Evolutionary conservation across 1,284 basidiomycete species (phyloP).

Genomic region (Marasmius tenuissimus): DNA sequence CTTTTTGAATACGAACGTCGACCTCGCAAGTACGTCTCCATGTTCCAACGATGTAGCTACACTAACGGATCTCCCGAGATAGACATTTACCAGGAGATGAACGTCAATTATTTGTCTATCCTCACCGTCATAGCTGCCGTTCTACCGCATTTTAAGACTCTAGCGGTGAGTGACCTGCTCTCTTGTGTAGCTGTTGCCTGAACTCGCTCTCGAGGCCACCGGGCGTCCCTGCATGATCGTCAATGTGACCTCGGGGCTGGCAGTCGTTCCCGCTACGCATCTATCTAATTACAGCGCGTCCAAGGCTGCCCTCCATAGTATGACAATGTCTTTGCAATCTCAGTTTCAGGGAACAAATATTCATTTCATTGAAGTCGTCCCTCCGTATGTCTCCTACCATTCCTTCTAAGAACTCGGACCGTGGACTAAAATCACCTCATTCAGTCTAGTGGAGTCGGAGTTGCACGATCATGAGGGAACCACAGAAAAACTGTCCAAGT

Average conservation of each 20-base stretch:
- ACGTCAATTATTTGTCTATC: slow-evolving; percentile 58
- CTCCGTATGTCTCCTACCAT: slow-evolving; percentile 48
- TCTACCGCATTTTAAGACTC: slow-evolving; percentile 56
- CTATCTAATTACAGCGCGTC: slow-evolving; percentile 57
- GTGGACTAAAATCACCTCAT: background rate
- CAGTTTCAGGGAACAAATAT: slow-evolving; percentile 53
- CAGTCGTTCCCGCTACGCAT: slow-evolving; percentile 40
- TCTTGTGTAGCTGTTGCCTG: slow-evolving; percentile 17
- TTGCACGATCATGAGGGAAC: slow-evolving; percentile 61
- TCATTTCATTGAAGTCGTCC: slow-evolving; percentile 58
- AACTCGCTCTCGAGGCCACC: slow-evolving; percentile 27
- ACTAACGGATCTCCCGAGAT: background rate
- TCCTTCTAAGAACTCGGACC: background rate
- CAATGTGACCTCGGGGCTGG: slow-evolving; percentile 54
- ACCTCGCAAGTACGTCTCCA: slow-evolving; percentile 41
- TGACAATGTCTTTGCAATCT: slow-evolving; percentile 46
- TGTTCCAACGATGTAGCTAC: background rate
- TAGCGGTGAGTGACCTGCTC: slow-evolving; percentile 38
- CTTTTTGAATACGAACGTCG: slow-evolving; percentile 47
- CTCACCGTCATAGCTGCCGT: slow-evolving; percentile 49
- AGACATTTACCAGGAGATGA: slow-evolving; percentile 51
- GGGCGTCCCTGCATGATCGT: slow-evolving; percentile 50
- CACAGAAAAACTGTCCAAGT: slow-evolving; percentile 43
- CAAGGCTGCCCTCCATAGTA: slow-evolving; percentile 63
- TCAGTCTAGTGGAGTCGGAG: slow-evolving; percentile 62